Conservation (phyloP, 2,329 filamentous ascomycete species). For the Neodidymelliopsis sp. region DNA sequence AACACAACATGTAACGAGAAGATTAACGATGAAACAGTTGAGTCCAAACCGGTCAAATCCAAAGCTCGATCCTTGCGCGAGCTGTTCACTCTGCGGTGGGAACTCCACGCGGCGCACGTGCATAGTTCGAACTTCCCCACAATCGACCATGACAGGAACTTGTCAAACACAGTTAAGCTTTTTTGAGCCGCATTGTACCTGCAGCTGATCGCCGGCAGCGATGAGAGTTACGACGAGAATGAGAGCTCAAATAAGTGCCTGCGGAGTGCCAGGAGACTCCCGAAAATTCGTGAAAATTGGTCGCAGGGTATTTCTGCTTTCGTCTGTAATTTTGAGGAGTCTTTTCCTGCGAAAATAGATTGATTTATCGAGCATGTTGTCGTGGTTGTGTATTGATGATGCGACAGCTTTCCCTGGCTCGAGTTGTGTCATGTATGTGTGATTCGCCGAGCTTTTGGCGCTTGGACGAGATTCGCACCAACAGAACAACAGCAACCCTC, state of each 20-base stretch:
- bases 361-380: constrained; percentile 21
- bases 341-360: constrained; percentile 7
- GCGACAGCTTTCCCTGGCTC: constrained; percentile 26
- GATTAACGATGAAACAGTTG: neutral
- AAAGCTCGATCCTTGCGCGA: constrained; percentile 7
- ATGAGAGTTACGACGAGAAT: constrained; percentile 25
- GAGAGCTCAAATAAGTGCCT: constrained; percentile 21
- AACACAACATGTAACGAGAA: neutral
- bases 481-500: constrained; percentile 31
- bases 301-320: neutral
- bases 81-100: constrained; percentile 11
- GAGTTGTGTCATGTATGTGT: constrained; percentile 22
- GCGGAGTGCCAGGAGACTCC: constrained; percentile 31
- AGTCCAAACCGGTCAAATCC: neutral
- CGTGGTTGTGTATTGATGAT: constrained; percentile 26
- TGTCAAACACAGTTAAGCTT: constrained; percentile 38
- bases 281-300: constrained; percentile 35
- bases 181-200: constrained; percentile 49
- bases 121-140: constrained; percentile 27
- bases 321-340: constrained; percentile 8
- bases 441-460: constrained; percentile 26
- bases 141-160: constrained; percentile 19
- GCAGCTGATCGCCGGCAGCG: constrained; percentile 43
- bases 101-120: constrained; percentile 35
- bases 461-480: constrained; percentile 25